Base-by-base conservation (phyloP, 2,329 filamentous ascomycete genomes). In the Rhynchosporium graminicola region DNA sequence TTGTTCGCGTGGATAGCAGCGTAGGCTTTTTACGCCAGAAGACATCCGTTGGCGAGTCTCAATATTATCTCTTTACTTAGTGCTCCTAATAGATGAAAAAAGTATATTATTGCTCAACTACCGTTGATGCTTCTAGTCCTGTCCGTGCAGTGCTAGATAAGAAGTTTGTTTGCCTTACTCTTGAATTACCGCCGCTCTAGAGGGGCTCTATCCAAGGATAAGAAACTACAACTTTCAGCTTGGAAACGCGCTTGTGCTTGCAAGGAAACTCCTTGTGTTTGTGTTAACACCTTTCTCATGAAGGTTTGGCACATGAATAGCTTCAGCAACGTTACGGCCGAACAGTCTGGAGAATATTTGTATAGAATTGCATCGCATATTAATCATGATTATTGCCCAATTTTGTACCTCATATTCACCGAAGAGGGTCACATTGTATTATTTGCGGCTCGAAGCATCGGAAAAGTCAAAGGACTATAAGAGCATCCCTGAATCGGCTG, bases 371-470 rank as follows among this genome's bases (percentile, higher is more conserved):
- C 50, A 1, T 60, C 58, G 5, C 43, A 50, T 1, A 36, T 60
- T 9, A 60, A 60, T n/a, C 58, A 60, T 20, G n/a, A 20, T 2
- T 60, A 50, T 28, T 8, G 6, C 8, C 31, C 29, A 2, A 55
- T 48, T 10, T 33, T 29, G 1, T 28, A 3, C 13, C 28, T 10
- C 26, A 15, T 15, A 4, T 55, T 47, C 26, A 50, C 59, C 4
- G 46, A 60, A n/a, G 58, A 47, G n/a, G 13, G 26, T 15, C 20
- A 55, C 15, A 60, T 60, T n/a, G 40, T 60, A 1, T 60, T 61
- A 31, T 47, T 38, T 7, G 59, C 59, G n/a, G 13, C 5, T 38
- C 28, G 40, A n/a, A 29, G 46, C 40, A 60, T 60, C 42, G 13
- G 26, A 13, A 9, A 20, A 6, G 58, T 48, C 28, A 13, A 31